Evolutionary conservation across 2,329 filamentous ascomycete genomes (phyloP).

Genomic region (Aspergillus sp.): DNA sequence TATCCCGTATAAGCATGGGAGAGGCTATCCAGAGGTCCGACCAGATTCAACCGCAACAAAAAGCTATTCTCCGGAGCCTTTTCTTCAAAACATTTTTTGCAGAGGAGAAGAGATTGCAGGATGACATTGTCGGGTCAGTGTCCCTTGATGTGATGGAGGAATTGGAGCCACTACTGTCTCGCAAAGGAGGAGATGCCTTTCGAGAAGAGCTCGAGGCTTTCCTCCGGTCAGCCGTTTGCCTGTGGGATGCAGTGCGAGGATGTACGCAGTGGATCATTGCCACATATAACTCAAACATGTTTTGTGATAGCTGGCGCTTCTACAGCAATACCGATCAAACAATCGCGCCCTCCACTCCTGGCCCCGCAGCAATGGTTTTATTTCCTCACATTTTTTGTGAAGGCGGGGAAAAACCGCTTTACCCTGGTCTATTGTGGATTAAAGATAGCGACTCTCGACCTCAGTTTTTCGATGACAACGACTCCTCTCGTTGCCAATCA

Average conservation of each 20-base stretch:
- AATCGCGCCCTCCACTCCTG: neutral
- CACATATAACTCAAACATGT: neutral
- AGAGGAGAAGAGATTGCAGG: neutral
- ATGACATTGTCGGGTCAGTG: neutral
- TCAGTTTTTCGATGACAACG: too few species aligned
- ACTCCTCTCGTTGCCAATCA: too few species aligned
- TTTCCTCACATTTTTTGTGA: neutral
- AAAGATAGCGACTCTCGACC: too few species aligned
- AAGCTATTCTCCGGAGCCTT: neutral
- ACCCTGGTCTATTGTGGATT: too few species aligned
- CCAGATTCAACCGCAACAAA: neutral
- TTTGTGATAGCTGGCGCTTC: neutral
- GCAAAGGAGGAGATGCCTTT: neutral
- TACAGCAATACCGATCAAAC: neutral
- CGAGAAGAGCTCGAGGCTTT: neutral
- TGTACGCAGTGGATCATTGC: neutral
- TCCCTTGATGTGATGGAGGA: neutral
- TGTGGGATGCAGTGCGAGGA: neutral
- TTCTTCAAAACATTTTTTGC: neutral
- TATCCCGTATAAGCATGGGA: neutral
- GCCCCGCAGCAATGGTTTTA: neutral
- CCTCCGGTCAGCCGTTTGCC: neutral
- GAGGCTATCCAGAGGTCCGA: neutral
- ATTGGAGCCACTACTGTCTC: neutral
- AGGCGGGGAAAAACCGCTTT: too few species aligned